A percentile compares a stretch with the other conserved stretches of the same genome.
Conservation (phyloP, 2,329 filamentous ascomycete genomes). For the Xylariales sp. region DNA sequence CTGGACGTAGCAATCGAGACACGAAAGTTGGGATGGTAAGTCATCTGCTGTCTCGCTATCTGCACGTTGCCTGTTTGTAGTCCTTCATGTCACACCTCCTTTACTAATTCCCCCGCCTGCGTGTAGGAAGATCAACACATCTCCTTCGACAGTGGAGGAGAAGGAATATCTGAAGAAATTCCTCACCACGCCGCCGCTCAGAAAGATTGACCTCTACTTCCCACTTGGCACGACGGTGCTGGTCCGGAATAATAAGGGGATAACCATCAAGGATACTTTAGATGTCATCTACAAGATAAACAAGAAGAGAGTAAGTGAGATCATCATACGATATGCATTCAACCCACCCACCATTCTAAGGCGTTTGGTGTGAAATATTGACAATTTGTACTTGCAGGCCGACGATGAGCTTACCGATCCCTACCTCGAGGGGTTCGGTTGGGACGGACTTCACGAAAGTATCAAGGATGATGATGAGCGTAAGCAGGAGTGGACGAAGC, state of each 20-base stretch:
- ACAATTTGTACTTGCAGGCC: constrained; percentile 47
- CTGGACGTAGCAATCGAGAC: constrained; percentile 75
- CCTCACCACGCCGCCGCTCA: constrained; percentile 77
- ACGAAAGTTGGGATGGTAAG: constrained; percentile 83
- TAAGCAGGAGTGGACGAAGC: constrained; percentile 81
- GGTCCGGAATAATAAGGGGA: constrained; percentile 86
- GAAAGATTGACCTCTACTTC: constrained; percentile 92
- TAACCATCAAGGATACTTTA: constrained; percentile 94
- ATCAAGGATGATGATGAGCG: constrained; percentile 44
- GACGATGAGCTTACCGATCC: constrained; percentile 88
- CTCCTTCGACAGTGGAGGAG: constrained; percentile 72
- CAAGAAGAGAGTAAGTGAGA: constrained; percentile 78
- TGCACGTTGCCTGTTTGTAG: no score
- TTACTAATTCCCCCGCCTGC: not conserved
- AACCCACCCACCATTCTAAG: no score
- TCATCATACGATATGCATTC: constrained; percentile 1
- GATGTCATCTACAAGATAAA: constrained; percentile 95
- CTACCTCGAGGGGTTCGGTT: constrained; percentile 91
- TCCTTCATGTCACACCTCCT: not conserved
- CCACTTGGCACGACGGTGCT: constrained; percentile 82
- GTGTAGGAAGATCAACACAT: constrained; percentile 88
- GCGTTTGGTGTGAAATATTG: not conserved
- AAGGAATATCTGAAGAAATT: constrained; percentile 76
- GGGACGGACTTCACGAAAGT: constrained; percentile 43
- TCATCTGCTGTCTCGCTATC: no score